Evolutionary conservation across 106 monocot species (phyloP).

Genomic region (Posidonia australis): DNA sequence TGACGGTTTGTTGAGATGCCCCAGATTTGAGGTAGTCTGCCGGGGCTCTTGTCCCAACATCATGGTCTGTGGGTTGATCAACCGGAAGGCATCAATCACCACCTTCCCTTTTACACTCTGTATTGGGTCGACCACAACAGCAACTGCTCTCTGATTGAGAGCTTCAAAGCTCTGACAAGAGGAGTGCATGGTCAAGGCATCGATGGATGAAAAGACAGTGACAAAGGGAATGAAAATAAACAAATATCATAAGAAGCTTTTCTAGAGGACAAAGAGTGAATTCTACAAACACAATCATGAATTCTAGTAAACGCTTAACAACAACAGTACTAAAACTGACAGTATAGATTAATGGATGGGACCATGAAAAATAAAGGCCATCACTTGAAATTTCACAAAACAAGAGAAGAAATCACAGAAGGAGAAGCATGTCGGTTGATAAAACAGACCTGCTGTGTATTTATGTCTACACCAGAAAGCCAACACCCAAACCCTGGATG

Average conservation of each 20-base stretch:
- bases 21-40: conserved; percentile 88
- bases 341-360: no score
- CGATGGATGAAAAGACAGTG: no score
- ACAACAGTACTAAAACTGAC: no score
- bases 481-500: conserved; percentile 99
- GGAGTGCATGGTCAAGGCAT: no score
- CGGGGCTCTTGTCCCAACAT: conserved; percentile 99
- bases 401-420: background rate
- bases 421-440: no score
- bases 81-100: conserved; percentile 96
- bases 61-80: conserved; percentile 98
- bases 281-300: no score
- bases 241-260: no score
- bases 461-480: conserved; percentile 99
- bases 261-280: no score
- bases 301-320: no score
- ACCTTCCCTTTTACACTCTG: conserved; percentile 99
- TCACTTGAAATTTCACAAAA: no score
- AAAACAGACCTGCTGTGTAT: conserved; percentile 75
- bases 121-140: conserved; percentile 88
- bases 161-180: conserved; percentile 84
- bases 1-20: conserved; percentile 89
- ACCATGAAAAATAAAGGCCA: conserved; percentile 3
- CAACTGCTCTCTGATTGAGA: conserved; percentile 88
- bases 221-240: background rate